phyloP scores from a whole-genome alignment of 2,329 filamentous ascomycete genomes.

The Cladobotryum protrusum region DNA sequence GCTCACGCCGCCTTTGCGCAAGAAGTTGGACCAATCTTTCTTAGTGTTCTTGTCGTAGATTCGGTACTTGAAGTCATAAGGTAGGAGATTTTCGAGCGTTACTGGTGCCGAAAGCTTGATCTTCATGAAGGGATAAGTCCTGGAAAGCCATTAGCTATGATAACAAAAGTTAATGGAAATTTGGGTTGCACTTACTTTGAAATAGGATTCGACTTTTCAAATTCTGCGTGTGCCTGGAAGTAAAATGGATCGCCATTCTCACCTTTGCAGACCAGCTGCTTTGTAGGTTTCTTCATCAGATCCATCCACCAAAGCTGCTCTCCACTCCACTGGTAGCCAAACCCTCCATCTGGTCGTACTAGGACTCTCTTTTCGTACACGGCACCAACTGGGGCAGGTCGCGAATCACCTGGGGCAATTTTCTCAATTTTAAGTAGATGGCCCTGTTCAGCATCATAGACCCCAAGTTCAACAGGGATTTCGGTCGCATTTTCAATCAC shows the following conservation, averaged over 20 bases:
- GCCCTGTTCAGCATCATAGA: slow-evolving; percentile 81
- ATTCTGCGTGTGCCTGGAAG: slow-evolving; percentile 88
- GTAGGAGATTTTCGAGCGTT: slow-evolving; percentile 87
- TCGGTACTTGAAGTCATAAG: slow-evolving; percentile 98
- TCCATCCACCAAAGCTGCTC: slow-evolving; percentile 92
- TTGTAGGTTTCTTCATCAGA: slow-evolving; percentile 73
- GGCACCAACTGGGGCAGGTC: slow-evolving; percentile 86
- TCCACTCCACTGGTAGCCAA: slow-evolving; percentile 91
- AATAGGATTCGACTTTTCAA: slow-evolving; percentile 75
- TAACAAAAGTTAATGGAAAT: background rate
- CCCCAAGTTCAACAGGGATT: slow-evolving; percentile 87
- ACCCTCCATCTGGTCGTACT: slow-evolving; percentile 87
- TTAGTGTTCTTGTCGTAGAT: slow-evolving; percentile 99
- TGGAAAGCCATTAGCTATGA: slow-evolving; percentile 26
- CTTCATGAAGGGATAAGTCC: slow-evolving; percentile 89
- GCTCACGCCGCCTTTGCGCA: slow-evolving; percentile 92
- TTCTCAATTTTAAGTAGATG: slow-evolving; percentile 97
- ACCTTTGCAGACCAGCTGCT: slow-evolving; percentile 81
- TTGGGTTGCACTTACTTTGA: slow-evolving; percentile 49
- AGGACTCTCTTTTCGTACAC: slow-evolving; percentile 84
- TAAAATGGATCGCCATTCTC: slow-evolving; percentile 89
- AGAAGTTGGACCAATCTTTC: slow-evolving; percentile 98
- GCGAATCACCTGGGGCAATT: slow-evolving; percentile 82
- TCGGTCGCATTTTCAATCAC: slow-evolving; percentile 94
- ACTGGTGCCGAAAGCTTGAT: slow-evolving; percentile 87